Evolutionary conservation across 1,284 basidiomycete genomes (phyloP).

Genomic region (Stygiomarasmius scandens): DNA sequence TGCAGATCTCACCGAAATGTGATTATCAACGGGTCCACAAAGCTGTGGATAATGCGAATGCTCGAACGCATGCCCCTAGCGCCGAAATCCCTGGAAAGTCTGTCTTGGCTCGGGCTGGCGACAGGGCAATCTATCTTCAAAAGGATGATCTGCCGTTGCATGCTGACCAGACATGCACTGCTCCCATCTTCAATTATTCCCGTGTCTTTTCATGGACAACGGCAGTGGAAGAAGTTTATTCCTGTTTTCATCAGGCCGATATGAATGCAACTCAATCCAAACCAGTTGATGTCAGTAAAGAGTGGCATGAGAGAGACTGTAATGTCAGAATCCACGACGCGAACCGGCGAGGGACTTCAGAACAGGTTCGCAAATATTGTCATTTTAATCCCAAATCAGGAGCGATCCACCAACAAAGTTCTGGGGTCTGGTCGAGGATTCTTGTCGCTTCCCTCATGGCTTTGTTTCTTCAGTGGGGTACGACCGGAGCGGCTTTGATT

Average conservation of each 20-base stretch:
- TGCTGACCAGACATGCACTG: constrained; percentile 21
- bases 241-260: constrained; percentile 22
- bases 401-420: constrained; percentile 26
- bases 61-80: constrained; percentile 13
- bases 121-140: constrained; percentile 5
- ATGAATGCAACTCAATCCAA: not conserved
- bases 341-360: constrained; percentile 27
- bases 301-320: constrained; percentile 11
- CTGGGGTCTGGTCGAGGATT: constrained; percentile 32
- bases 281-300: constrained; percentile 16
- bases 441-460: constrained; percentile 35
- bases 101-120: constrained; percentile 15
- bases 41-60: constrained; percentile 26
- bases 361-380: constrained; percentile 32
- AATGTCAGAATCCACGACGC: not conserved
- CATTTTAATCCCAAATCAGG: not conserved
- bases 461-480: constrained; percentile 42
- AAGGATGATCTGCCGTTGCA: constrained; percentile 1
- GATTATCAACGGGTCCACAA: constrained; percentile 24
- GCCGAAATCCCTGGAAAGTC: not conserved
- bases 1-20: constrained; percentile 36
- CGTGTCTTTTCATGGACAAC: constrained; percentile 29
- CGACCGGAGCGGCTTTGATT: constrained; percentile 37
- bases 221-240: constrained; percentile 19
- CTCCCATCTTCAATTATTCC: constrained; percentile 35